Conservation (phyloP, 2,329 filamentous ascomycete genomes). For the Cordyceps cateniannulata region DNA sequence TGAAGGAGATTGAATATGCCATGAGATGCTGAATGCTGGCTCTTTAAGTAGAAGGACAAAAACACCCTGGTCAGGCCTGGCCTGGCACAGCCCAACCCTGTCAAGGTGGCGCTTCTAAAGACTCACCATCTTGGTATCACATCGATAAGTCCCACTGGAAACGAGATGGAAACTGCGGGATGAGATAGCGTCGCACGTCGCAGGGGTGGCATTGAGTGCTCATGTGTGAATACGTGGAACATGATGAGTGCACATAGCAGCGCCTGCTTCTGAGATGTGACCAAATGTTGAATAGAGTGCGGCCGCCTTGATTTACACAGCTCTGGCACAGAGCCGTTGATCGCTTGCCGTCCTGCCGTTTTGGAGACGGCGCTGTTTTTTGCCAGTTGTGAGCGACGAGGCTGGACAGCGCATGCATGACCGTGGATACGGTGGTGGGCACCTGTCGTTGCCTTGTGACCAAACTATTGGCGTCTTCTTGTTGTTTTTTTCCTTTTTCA, state of each 20-base stretch:
- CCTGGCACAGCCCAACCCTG: neutral
- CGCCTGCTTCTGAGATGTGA: neutral
- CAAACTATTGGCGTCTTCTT: neutral
- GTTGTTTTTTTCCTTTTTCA: neutral
- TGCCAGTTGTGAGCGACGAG: neutral
- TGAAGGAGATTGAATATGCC: too few relatives aligned
- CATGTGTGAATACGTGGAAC: neutral
- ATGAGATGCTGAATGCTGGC: neutral
- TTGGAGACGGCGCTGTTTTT: neutral
- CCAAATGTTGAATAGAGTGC: neutral
- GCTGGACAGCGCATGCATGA: neutral
- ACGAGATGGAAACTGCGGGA: neutral
- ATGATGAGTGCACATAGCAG: neutral
- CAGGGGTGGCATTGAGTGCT: neutral
- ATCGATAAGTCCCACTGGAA: constrained; percentile 6
- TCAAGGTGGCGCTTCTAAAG: neutral
- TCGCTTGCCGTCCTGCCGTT: neutral
- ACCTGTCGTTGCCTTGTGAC: neutral
- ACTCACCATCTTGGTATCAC: constrained; percentile 7
- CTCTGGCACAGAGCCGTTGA: too few relatives aligned
- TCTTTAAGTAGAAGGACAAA: neutral
- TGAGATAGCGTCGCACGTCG: neutral
- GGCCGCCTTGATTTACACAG: too few relatives aligned
- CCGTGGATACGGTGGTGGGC: neutral
- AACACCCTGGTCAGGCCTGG: neutral